Conservation (phyloP, 228 moss, liverwort and hornwort genomes). For the Sphagnum fallax region DNA sequence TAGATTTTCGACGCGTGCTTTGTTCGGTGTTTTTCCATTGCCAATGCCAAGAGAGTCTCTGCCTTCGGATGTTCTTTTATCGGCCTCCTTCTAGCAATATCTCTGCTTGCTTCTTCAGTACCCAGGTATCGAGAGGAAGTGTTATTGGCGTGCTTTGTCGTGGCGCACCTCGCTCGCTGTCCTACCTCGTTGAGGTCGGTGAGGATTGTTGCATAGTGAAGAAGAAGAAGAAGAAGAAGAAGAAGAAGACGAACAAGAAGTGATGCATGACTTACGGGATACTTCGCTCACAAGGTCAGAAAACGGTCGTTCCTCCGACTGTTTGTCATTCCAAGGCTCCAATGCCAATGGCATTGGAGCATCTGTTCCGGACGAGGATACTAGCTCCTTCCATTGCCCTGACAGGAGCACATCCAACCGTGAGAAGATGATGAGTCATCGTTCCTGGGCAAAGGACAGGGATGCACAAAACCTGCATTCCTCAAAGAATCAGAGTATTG, state of each 20-base stretch:
- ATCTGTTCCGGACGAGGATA: slow-evolving; percentile 28
- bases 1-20: no score
- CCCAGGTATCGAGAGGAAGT: no score
- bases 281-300: slow-evolving; percentile 14
- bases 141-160: no score
- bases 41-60: no score
- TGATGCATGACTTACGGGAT: slow-evolving; percentile 21
- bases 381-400: slow-evolving; percentile 33
- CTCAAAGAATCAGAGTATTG: slow-evolving; percentile 24
- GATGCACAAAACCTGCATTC: slow-evolving; percentile 23
- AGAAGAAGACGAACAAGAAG: slow-evolving; percentile 1
- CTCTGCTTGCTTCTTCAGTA: no score
- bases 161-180: no score
- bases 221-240: no score
- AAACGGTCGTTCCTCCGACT: slow-evolving; percentile 17
- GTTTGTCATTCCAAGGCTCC: slow-evolving; percentile 14
- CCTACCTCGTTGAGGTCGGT: no score
- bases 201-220: no score
- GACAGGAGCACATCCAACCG: slow-evolving; percentile 26
- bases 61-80: no score
- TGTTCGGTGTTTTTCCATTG: no score
- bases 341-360: slow-evolving; percentile 14
- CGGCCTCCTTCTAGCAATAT: no score
- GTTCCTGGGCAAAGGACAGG: slow-evolving; percentile 18
- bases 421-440: slow-evolving; percentile 28